Base-by-base conservation (phyloP, 768 basidiomycete genomes). In the Lentinus brumalis region DNA sequence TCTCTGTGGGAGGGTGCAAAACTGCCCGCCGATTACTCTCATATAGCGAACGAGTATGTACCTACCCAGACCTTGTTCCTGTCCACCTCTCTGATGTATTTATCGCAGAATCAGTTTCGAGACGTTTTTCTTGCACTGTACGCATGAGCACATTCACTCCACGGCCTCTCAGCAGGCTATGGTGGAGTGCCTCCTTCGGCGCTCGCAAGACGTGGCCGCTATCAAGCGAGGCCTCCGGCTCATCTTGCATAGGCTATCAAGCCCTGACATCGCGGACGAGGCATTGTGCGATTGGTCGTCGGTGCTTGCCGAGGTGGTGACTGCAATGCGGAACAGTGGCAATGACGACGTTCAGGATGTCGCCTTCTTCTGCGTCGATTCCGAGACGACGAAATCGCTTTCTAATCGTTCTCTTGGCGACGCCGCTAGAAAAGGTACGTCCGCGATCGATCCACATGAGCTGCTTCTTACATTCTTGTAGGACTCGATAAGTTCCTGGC, bases 1-100 rank as follows among this genome's bases (percentile, higher is more conserved):
- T 68, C 76, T 9, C 58, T 88, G 5, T 86, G 82, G 84, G 65
- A 69, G 12, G 75, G 70, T 15, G 32, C 75, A 2, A 65, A 75
- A 29, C 39, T 77, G 9, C 50, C 59, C 26, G 71, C 75, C 0
- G 63, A 65, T 0, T 66, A 71, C 12, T 11, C 69, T 10, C 57
- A 69, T 41, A 32, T 74, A 10, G 63, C 60, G 10, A 59, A 66
- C 6, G 58, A 67, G 80, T 81, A 53, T 61, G 79, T 50, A 14
- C 1, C 56, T 38, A 14, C 26, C 3, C 35, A 53, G 29, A 5
- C 14, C 10, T 15, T 6, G 26, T 16, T 54, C 18, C 39, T 44
- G 16, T 16, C 38, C 15, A n/a, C 14, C 61, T 11, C 35, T 3
- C 56, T 50, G 53, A 49, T 49, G n/a, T 11, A 4, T 44, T 44